Base-by-base conservation (phyloP, 257 asterid species). In the Solanum chiquidenum region DNA sequence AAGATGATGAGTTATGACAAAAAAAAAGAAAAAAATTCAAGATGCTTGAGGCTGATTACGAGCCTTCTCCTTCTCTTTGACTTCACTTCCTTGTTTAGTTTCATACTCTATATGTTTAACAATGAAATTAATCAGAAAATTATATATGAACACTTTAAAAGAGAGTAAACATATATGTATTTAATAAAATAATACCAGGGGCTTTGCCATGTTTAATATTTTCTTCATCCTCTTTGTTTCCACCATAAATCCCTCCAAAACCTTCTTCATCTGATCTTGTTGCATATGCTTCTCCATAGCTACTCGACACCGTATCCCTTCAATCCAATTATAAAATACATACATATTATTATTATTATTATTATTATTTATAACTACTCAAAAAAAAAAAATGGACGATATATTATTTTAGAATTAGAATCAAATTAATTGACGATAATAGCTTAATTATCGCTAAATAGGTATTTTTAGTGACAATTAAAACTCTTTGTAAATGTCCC, bases 181-280 rank as follows among this genome's bases (percentile, higher is more conserved):
- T 58, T 58, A 58, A 52, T 6, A 6, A 52, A 40, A 18, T 0
- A 12, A 14, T 80, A 88, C 90, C 87, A 77, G 88, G 83, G 3
- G 64, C 86, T 52, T 69, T 66, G 25, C 92, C 89, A 13, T 83
- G 88, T 2, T 12, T 84, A 9, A 68, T 88, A 40, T 90, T 86
- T 9, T 90, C 92, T 14, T 91, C 93, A 0, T 87, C 92, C n/a
- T 89, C 87, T 49, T 87, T 82, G 37, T 92, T 95, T 44, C 93
- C 89, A 3, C 93, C 91, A 44, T 92, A 92, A 7, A 87, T 84
- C 1, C 98, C 95, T 29, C 98, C 98, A 79, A 91, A 96, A 16
- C 98, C 98, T 85, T 96, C 98, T 31, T 95, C 98, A 10, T 95
- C 98, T 2, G 92, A 90, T 90, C 98, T 92, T 25, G 96, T 90